Base-by-base conservation (phyloP, 805 yeast genomes). In the Candida orba region DNA sequence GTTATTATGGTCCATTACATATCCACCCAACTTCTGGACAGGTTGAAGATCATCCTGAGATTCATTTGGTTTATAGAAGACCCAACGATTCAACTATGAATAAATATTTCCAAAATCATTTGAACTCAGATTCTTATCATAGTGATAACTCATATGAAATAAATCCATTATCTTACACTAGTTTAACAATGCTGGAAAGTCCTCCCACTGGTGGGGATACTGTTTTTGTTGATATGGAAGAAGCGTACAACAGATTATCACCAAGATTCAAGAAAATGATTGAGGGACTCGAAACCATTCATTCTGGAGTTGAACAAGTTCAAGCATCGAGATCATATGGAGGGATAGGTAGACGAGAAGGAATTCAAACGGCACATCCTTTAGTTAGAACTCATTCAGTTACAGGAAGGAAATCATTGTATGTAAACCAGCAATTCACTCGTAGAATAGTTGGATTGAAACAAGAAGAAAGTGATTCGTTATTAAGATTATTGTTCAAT, bases 11-110 rank as follows among this genome's bases (percentile, higher is more conserved):
- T 25, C 77, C 78, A 34, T 69, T 78, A 49, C 88, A 82, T 60
- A 71, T 80, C 48, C 89, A 82, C 57, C 85, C 85, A 41, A 79
- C 84, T 7, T 75, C 84, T 6, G 87, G 87, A 9, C 77, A 83
- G 23, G 87, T 83, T 31, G 66, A 66, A 51, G 69, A 66, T 13
- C 64, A 63, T 46, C 81, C 85, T 5, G 81, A 79, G 44, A 66
- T 80, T 44, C 84, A 79, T 50, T 64, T 79, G 33, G 76, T 79
- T 25, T 78, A 73, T 27, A 39, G 47, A 43, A 37, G 49, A 37
- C 44, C 49, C 4, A 32, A 46, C 29, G 49, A 46, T 29, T 24
- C 34, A 12, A 43, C 49, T 4, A 46, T 43, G 49, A 34, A 39
- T 6, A 40, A 37, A 1, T 46, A 24, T 25, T 46, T 32, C 47